Percentiles rank a stretch among this genome's conserved stretches.
Conservation (phyloP, 805 yeast genomes). For the Yarrowia yakushimensis region DNA sequence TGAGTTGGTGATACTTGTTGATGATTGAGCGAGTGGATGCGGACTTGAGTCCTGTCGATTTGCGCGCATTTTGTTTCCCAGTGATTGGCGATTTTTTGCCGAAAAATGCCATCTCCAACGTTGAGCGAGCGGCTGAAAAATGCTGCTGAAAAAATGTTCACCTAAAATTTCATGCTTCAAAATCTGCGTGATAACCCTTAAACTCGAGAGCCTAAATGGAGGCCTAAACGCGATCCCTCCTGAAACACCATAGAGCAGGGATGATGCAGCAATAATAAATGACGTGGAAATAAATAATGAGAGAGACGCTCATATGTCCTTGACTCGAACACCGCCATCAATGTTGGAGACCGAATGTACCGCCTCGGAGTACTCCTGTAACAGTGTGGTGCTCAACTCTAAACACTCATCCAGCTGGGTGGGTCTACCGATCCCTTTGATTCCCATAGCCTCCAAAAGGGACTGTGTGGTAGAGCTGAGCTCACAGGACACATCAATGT, state of each 20-base stretch:
- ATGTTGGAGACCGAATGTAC: not conserved
- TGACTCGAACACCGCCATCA: not conserved
- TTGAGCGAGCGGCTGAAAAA: not conserved
- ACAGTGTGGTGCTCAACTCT: not conserved
- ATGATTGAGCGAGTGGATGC: slow-evolving; percentile 2
- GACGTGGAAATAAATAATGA: not conserved
- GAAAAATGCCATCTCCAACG: slow-evolving; percentile 5
- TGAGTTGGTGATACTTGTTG: slow-evolving; percentile 22
- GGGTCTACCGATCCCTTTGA: not conserved
- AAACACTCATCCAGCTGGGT: slow-evolving; percentile 9
- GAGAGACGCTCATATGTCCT: not conserved
- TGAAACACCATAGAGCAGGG: too few relatives aligned
- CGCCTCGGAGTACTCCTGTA: slow-evolving; percentile 10
- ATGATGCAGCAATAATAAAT: not conserved
- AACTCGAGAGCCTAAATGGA: slow-evolving; percentile 1
- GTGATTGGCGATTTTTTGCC: slow-evolving; percentile 20
- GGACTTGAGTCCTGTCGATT: slow-evolving; percentile 10
- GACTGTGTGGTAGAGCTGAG: not conserved
- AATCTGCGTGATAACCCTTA: slow-evolving; percentile 22
- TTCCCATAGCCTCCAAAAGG: slow-evolving; percentile 1
- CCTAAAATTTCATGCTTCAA: not conserved
- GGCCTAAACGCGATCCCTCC: not conserved
- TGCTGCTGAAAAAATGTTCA: not conserved
- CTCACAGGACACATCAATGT: not conserved
- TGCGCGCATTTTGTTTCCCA: slow-evolving; percentile 14